A percentile compares a stretch with the other conserved stretches of the same genome.
Conservation (phyloP, 2,329 filamentous ascomycete genomes). For the Incumbomyces delicatus region DNA sequence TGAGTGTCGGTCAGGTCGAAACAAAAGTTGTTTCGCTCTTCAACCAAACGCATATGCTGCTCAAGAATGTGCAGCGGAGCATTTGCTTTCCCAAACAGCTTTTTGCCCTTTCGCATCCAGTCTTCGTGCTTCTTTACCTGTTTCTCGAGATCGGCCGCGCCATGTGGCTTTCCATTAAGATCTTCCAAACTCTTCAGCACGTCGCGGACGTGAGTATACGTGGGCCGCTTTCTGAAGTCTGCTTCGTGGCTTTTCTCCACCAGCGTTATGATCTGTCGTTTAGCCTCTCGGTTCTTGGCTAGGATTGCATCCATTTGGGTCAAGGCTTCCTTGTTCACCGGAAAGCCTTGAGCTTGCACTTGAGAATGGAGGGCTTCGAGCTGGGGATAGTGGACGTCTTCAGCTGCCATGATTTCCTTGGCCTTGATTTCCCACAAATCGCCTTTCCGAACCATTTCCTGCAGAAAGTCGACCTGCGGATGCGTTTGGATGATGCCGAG, state of each 20-base stretch:
- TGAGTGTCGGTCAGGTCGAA: conserved; percentile 88
- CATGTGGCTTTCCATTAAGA: conserved; percentile 82
- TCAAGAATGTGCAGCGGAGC: conserved; percentile 92
- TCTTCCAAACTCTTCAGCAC: conserved; percentile 80
- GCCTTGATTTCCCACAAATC: conserved; percentile 89
- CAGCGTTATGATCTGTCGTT: conserved; percentile 74
- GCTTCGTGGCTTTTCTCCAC: conserved; percentile 66
- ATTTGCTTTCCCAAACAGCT: conserved; percentile 95
- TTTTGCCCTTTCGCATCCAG: conserved; percentile 98
- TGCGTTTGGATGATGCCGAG: conserved; percentile 72
- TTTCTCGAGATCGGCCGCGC: conserved; percentile 85
- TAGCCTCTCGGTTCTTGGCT: conserved; percentile 89
- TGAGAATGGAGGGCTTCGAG: conserved; percentile 84
- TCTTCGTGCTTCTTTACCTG: conserved; percentile 93
- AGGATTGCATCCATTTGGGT: conserved; percentile 80
- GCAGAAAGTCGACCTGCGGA: conserved; percentile 65
- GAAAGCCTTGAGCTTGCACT: conserved; percentile 52
- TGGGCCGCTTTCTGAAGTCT: conserved; percentile 70
- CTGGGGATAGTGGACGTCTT: conserved; percentile 86
- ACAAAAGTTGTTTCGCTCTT: conserved; percentile 79
- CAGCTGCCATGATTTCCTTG: conserved; percentile 82
- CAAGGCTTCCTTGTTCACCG: conserved; percentile 73
- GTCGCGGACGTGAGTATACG: conserved; percentile 81
- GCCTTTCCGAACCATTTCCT: conserved; percentile 65
- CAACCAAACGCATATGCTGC: conserved; percentile 85